Evolutionary conservation across 2,329 filamentous ascomycete genomes (phyloP).

Genomic region (Cladosporium sp.): DNA sequence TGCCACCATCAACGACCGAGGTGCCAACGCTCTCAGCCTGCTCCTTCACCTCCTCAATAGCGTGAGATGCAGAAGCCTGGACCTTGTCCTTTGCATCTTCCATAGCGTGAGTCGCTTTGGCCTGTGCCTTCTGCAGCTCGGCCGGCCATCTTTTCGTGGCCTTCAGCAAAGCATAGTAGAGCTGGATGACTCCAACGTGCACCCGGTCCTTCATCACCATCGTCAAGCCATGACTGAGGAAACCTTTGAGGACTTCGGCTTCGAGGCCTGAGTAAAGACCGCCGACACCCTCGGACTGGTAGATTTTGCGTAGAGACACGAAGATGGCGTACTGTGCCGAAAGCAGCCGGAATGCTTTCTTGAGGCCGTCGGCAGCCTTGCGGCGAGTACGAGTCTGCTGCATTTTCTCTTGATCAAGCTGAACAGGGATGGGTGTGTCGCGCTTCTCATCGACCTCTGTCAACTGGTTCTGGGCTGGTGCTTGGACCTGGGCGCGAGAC

Average conservation of each 20-base stretch:
- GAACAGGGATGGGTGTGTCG: conserved; percentile 19
- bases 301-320: conserved; percentile 34
- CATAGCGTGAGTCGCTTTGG: not conserved
- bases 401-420: conserved; percentile 24
- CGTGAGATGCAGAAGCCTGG: conserved; percentile 20
- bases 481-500: conserved; percentile 68
- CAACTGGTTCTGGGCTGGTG: conserved; percentile 27
- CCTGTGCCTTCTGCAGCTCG: conserved; percentile 38
- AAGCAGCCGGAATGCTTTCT: conserved; percentile 26
- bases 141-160: conserved; percentile 44
- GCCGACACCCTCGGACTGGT: conserved; percentile 59
- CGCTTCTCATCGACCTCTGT: conserved; percentile 33
- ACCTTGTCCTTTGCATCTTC: conserved; percentile 19
- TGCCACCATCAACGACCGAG: conserved; percentile 24
- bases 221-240: conserved; percentile 81
- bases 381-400: conserved; percentile 15
- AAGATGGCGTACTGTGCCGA: conserved; percentile 34
- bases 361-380: conserved; percentile 9
- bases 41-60: conserved; percentile 32
- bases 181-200: conserved; percentile 68
- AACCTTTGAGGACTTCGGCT: conserved; percentile 77
- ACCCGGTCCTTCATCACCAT: conserved; percentile 83
- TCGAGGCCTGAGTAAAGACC: conserved; percentile 75
- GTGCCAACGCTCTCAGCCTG: conserved; percentile 34
- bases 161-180: conserved; percentile 67